A percentile compares a stretch with the other conserved stretches of the same genome.
Evolutionary conservation across 441 rosid species (phyloP).

Genomic region (Omphalea diandra): DNA sequence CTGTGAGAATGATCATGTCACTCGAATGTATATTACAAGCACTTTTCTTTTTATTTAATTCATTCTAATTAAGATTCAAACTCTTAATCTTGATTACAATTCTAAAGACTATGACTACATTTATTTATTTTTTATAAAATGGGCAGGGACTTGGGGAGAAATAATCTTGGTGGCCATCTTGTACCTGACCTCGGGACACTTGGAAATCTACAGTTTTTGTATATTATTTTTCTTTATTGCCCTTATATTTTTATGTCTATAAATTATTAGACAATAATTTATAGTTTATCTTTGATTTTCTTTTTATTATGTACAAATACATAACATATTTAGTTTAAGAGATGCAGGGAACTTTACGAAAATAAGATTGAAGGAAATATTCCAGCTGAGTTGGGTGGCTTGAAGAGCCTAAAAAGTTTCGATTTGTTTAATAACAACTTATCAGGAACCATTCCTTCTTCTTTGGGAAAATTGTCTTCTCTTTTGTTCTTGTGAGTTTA

Average conservation of each 20-base stretch:
- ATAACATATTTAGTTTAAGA: neutral
- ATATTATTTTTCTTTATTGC: conserved; percentile 37
- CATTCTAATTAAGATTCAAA: neutral
- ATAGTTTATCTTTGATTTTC: neutral
- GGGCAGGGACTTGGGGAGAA: conserved; percentile 87
- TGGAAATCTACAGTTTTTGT: conserved; percentile 83
- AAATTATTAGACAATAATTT: neutral
- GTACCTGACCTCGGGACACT: conserved; percentile 84
- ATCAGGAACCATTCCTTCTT: conserved; percentile 68
- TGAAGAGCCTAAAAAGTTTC: conserved; percentile 83
- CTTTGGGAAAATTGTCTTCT: conserved; percentile 74
- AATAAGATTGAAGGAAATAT: conserved; percentile 81
- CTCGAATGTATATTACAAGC: neutral
- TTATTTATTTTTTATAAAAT: neutral
- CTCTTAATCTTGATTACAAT: neutral
- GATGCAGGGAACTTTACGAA: conserved; percentile 77
- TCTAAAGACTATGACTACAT: neutral
- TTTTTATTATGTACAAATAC: no score
- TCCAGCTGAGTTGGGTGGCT: conserved; percentile 72
- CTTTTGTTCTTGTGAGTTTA: conserved; percentile 86
- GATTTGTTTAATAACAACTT: conserved; percentile 86
- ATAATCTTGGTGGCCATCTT: conserved; percentile 78
- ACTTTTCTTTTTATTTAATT: neutral
- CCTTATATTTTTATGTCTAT: no score
- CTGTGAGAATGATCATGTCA: conserved; percentile 45